phyloP scores from a whole-genome alignment of 352 stramenopile species.

The Aphanomyces euteiches region DNA sequence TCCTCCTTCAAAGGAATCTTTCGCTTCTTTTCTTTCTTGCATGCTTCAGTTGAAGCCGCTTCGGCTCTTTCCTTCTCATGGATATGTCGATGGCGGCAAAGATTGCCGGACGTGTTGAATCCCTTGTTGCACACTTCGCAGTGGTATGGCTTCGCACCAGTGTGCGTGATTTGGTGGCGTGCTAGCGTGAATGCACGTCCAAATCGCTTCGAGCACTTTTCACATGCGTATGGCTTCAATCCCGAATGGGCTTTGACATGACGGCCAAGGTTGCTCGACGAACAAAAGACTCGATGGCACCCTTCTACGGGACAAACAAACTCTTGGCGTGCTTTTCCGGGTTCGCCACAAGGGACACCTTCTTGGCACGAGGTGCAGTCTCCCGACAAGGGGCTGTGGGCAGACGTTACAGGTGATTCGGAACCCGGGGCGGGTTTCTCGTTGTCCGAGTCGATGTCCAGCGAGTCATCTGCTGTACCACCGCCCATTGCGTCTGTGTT shows the following conservation, averaged over 20 bases:
- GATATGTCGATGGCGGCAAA: conserved; percentile 30
- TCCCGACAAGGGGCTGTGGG: background rate
- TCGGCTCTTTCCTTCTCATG: conserved; percentile 28
- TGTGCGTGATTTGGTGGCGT: conserved; percentile 33
- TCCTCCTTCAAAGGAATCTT: conserved; percentile 22
- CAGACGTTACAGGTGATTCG: conserved; percentile 23
- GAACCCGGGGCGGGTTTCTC: conserved; percentile 27
- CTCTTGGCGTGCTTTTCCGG: conserved; percentile 7
- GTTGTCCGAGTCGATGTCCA: conserved; percentile 26
- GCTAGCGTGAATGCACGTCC: conserved; percentile 30
- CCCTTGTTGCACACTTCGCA: conserved; percentile 32
- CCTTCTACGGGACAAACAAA: conserved; percentile 29
- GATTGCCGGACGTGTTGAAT: conserved; percentile 32
- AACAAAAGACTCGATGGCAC: conserved; percentile 27
- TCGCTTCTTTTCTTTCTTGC: conserved; percentile 26
- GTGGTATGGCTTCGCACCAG: conserved; percentile 28
- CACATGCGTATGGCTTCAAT: conserved; percentile 27
- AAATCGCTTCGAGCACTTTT: conserved; percentile 31
- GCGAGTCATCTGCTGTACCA: conserved; percentile 23
- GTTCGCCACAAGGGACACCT: background rate
- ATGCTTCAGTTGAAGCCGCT: background rate
- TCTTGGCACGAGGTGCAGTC: conserved; percentile 22
- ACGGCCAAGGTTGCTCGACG: conserved; percentile 28
- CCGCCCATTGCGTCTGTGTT: conserved; percentile 23
- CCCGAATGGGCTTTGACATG: conserved; percentile 31